These are phyloP conservation scores for Oxyria digyna DNA, from an alignment of 148 eudicot species.

Conservation along the genomic window DNA sequence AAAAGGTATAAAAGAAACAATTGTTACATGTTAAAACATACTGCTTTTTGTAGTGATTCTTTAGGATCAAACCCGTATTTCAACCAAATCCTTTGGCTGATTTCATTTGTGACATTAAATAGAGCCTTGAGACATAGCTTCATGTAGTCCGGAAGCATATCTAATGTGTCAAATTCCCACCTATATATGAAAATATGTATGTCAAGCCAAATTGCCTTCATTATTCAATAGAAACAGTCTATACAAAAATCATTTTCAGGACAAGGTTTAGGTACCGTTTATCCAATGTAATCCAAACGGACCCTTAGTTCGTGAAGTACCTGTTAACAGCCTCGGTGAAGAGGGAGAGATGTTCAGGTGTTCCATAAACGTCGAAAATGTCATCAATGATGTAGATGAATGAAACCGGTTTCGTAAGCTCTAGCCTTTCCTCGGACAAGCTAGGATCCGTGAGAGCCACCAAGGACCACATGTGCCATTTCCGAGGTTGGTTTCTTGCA, in stretches of 20 bases:
- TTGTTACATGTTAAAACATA: neutral
- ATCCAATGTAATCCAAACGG: too few relatives aligned
- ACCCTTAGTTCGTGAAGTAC: slow-evolving; percentile 15
- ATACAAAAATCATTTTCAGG: too few relatives aligned
- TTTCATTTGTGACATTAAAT: slow-evolving; percentile 21
- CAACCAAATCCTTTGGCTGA: slow-evolving; percentile 16
- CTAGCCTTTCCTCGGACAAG: slow-evolving; percentile 29
- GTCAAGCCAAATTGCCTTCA: too few relatives aligned
- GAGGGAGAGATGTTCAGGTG: slow-evolving; percentile 33
- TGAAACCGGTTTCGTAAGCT: slow-evolving; percentile 43
- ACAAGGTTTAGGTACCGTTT: too few relatives aligned
- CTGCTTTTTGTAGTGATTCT: slow-evolving; percentile 15
- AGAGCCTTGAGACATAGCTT: slow-evolving; percentile 34
- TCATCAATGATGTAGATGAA: slow-evolving; percentile 61
- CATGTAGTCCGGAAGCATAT: slow-evolving; percentile 33
- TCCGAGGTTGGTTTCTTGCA: slow-evolving; percentile 44
- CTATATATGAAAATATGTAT: slow-evolving; percentile 2
- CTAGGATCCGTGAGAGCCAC: slow-evolving; percentile 28
- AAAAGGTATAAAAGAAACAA: neutral
- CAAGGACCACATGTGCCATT: slow-evolving; percentile 74
- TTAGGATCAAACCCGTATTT: slow-evolving; percentile 19
- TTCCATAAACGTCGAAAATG: slow-evolving; percentile 53
- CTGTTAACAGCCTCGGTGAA: slow-evolving; percentile 51
- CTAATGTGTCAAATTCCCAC: slow-evolving; percentile 27
- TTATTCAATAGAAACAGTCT: too few relatives aligned